Evolutionary conservation across 495 filamentous ascomycete species (phyloP).

Genomic region (Tuber umbilicatum): DNA sequence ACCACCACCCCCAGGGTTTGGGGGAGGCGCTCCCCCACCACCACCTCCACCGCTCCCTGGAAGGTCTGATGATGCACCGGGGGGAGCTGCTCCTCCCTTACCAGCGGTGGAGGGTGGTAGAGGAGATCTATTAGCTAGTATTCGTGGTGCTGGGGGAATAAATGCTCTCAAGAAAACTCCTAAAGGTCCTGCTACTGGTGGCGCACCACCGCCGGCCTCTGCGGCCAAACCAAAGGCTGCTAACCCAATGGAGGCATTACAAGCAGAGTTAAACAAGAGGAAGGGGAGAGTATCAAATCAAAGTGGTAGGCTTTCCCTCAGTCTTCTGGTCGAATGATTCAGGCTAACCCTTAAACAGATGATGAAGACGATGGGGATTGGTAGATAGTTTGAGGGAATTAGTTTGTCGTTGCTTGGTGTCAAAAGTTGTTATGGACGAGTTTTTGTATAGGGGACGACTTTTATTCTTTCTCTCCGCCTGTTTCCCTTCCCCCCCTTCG

Average conservation of each 20-base stretch:
- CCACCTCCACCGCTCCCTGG: conserved; percentile 63
- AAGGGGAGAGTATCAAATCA: conserved; percentile 34
- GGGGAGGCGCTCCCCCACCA: conserved; percentile 53
- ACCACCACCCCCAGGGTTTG: conserved; percentile 44
- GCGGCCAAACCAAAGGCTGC: conserved; percentile 8
- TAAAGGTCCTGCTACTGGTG: conserved; percentile 24
- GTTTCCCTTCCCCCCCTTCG: neutral
- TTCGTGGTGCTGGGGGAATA: conserved; percentile 68
- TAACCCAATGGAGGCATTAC: conserved; percentile 34
- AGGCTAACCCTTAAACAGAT: conserved; percentile 16
- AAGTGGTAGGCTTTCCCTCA: conserved; percentile 22
- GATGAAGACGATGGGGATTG: conserved; percentile 32
- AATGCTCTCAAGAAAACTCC: conserved; percentile 61
- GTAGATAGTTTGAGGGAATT: conserved; percentile 18
- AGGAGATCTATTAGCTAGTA: conserved; percentile 69
- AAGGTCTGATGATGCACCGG: conserved; percentile 54
- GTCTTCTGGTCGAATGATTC: neutral
- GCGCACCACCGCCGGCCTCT: conserved; percentile 5
- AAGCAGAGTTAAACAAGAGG: conserved; percentile 35
- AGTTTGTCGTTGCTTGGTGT: neutral
- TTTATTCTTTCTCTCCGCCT: neutral
- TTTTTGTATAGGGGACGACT: conserved; percentile 1
- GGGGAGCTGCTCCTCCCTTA: conserved; percentile 49
- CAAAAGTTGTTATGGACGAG: conserved; percentile 1
- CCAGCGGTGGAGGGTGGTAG: conserved; percentile 47